phyloP scores from a whole-genome alignment of 345 rosid genomes.

The Mangifera indica region DNA sequence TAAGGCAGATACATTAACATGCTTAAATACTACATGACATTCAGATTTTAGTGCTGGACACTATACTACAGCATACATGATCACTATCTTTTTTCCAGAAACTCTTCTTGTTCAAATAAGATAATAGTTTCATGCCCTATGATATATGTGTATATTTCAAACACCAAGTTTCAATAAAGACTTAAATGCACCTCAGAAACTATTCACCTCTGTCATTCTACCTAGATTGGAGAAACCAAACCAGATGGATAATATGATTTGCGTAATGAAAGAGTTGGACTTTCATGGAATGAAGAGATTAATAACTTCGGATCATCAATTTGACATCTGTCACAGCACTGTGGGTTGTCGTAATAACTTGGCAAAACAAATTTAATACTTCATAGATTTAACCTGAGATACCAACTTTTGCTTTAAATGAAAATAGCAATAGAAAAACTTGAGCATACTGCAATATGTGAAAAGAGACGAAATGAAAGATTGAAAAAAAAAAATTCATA shows the following conservation, averaged over 20 bases:
- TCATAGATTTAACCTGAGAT: no score
- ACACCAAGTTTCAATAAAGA: not conserved
- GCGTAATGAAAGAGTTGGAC: not conserved
- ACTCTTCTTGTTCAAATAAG: no score
- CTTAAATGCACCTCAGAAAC: not conserved
- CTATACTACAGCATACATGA: no score
- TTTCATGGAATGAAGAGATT: not conserved
- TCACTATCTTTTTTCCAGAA: no score
- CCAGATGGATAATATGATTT: not conserved
- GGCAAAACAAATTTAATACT: no score
- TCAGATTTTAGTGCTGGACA: no score
- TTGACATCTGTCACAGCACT: not conserved
- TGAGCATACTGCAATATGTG: constrained; percentile 4
- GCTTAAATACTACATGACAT: no score
- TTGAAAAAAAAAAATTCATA: not conserved
- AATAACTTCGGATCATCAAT: not conserved
- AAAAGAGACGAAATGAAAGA: constrained; percentile 12
- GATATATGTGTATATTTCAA: no score
- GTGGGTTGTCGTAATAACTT: not conserved
- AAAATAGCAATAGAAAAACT: not conserved
- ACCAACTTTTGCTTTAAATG: no score
- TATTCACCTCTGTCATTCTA: not conserved
- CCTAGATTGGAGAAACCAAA: not conserved
- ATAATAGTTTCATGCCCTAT: no score
- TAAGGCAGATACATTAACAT: no score